A percentile compares a stretch with the other conserved stretches of the same genome.
Conservation (phyloP, 208 protist species). For the Crithidia sp. region DNA sequence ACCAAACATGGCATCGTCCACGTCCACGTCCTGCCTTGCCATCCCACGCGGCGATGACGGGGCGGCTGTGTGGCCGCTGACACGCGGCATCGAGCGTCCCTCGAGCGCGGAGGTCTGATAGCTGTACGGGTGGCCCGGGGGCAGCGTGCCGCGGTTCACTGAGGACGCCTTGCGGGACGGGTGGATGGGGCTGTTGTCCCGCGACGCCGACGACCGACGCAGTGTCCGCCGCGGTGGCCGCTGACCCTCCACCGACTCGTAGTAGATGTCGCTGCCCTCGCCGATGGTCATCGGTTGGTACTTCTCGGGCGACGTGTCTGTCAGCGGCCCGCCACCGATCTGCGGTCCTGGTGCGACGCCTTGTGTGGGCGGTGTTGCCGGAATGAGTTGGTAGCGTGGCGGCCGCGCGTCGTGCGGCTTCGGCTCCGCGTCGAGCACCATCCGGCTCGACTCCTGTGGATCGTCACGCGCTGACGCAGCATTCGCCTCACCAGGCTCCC, state of each 20-base stretch:
- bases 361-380: not conserved
- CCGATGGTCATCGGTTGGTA: not conserved
- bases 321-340: not conserved
- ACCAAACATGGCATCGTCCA: not conserved
- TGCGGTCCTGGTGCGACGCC: not conserved
- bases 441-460: slow-evolving; percentile 11
- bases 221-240: slow-evolving; percentile 10
- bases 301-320: not conserved
- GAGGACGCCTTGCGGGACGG: not conserved
- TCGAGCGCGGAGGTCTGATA: not conserved
- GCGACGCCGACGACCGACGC: slow-evolving; percentile 3
- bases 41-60: not conserved
- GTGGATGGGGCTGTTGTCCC: slow-evolving; percentile 7
- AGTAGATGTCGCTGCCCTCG: slow-evolving; percentile 21
- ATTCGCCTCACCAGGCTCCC: not conserved
- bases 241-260: slow-evolving; percentile 13
- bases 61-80: not conserved
- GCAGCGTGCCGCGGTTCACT: not conserved
- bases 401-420: slow-evolving; percentile 10
- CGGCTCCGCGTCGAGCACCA: not conserved
- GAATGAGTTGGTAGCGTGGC: slow-evolving; percentile 7
- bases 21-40: not conserved
- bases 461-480: not conserved
- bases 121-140: slow-evolving; percentile 12
- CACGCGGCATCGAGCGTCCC: not conserved